A percentile compares a stretch with the other conserved stretches of the same genome.
phyloP scores from a whole-genome alignment of 1,284 basidiomycete species.

The Neonothopanus nambi region DNA sequence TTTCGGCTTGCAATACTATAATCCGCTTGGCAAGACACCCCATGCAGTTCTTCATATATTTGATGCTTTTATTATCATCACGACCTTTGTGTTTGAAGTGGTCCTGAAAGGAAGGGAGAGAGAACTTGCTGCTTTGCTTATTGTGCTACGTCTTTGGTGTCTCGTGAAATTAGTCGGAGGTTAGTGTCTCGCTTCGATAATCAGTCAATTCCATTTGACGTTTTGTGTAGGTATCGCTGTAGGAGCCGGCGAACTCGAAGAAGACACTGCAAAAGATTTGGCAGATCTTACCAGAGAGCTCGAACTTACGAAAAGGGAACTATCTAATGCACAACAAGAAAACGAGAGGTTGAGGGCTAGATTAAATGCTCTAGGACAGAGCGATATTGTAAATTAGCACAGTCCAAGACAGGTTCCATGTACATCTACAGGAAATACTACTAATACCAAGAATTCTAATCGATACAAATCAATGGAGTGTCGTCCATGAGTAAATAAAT shows the following conservation, averaged over 20 bases:
- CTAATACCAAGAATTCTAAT: too few species aligned
- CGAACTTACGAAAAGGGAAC: constrained; percentile 37
- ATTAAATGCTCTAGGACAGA: constrained; percentile 20
- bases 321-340: constrained; percentile 37
- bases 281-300: constrained; percentile 49
- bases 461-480: background rate
- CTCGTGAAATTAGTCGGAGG: constrained; percentile 78
- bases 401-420: too few species aligned
- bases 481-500: background rate
- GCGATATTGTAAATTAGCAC: background rate
- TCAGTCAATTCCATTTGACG: constrained; percentile 64
- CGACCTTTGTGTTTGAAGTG: constrained; percentile 72
- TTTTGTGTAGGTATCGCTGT: constrained; percentile 64
- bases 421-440: too few species aligned
- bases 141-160: constrained; percentile 76
- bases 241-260: constrained; percentile 69
- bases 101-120: constrained; percentile 63
- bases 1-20: constrained; percentile 57
- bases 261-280: constrained; percentile 50
- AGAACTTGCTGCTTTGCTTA: constrained; percentile 68
- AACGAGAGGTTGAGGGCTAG: constrained; percentile 38
- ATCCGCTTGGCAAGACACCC: constrained; percentile 51
- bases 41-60: constrained; percentile 69
- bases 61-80: constrained; percentile 68
- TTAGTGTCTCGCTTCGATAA: constrained; percentile 32